These are phyloP conservation scores for Linnemannia zychae DNA, from an alignment of 192 early-diverging fungal genomes.

Conservation along the genomic window DNA sequence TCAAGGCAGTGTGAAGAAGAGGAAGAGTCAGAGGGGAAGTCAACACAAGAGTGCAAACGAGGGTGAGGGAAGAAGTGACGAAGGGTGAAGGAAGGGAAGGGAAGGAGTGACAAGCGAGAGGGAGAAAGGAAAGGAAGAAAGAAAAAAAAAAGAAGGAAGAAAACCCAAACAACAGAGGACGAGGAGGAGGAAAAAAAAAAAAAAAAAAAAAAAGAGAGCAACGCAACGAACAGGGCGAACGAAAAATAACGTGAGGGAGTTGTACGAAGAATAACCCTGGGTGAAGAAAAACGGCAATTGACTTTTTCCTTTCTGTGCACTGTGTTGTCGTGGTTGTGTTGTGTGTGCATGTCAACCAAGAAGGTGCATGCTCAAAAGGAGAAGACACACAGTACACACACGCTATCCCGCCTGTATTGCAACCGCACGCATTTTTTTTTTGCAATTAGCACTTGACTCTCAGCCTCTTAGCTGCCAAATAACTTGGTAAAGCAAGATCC, in stretches of 20 bases:
- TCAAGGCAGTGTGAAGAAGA: constrained; percentile 3
- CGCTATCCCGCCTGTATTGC: too few species aligned
- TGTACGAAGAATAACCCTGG: too few species aligned
- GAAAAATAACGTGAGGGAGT: background rate
- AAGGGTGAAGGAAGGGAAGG: background rate
- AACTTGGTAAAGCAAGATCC: background rate
- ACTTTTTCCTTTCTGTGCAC: too few species aligned
- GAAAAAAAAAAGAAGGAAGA: background rate
- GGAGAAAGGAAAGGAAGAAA: background rate
- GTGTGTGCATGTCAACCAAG: too few species aligned
- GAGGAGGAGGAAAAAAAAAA: background rate
- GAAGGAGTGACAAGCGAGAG: background rate
- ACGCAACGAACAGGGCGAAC: background rate
- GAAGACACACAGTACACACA: too few species aligned
- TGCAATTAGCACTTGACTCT: background rate
- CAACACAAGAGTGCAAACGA: background rate
- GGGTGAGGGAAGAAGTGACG: background rate
- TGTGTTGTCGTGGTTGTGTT: too few species aligned
- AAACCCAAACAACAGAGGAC: background rate
- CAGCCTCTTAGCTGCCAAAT: background rate
- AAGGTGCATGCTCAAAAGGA: too few species aligned
- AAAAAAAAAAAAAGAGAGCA: constrained; percentile 4
- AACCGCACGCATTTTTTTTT: too few species aligned
- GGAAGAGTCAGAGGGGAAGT: background rate
- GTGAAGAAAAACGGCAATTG: too few species aligned